Base-by-base conservation (phyloP, 257 asterid genomes). In the Salvia rosmarinus region DNA sequence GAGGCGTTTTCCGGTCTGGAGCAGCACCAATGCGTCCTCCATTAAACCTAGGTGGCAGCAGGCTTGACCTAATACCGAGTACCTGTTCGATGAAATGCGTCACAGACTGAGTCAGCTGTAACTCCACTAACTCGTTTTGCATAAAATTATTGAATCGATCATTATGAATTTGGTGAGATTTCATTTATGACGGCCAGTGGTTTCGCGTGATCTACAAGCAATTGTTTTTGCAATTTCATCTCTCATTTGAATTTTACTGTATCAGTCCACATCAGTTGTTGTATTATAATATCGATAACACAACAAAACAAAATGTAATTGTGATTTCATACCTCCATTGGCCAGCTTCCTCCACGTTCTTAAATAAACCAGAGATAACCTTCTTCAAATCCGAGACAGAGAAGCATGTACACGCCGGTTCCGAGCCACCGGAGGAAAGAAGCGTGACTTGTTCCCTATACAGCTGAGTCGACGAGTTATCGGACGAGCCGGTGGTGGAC, bases 11-110 rank as follows among this genome's bases (percentile, higher is more conserved):
- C 90, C 94, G 35, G 96, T 89, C 76, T 89, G 98, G 44, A 93
- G 90, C 49, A 93, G 89, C 13, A 82, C 90, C 95, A 93, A 80
- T 0, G 97, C 96, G 59, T 90, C 98, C 86, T 93, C 98, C 97
- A 93, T 88, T 37, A 93, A 76, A 1, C 98, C 98, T 37, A 93
- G 74, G 70, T 87, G 97, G 84, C 95, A 89, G 71, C 98, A 93
- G 4, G 98, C 95, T 81, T 90, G 94, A 16, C 98, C 98, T 34
- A 90, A 71, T 9, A 89, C 94, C 62, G 83, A 75, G 71, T 83
- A 86, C 82, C 95, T 88, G 86, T 66, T 69, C 47, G 67, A 74
- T 14, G 17, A 54, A 75, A 72, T 43, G 13, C 51, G 32, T 30
- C 52, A 54, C 8, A 14, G 37, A 42, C 3, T 28, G 44, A 47